Conservation (phyloP, 2,329 filamentous ascomycete species). For the Trichoderma atrobrunneum region DNA sequence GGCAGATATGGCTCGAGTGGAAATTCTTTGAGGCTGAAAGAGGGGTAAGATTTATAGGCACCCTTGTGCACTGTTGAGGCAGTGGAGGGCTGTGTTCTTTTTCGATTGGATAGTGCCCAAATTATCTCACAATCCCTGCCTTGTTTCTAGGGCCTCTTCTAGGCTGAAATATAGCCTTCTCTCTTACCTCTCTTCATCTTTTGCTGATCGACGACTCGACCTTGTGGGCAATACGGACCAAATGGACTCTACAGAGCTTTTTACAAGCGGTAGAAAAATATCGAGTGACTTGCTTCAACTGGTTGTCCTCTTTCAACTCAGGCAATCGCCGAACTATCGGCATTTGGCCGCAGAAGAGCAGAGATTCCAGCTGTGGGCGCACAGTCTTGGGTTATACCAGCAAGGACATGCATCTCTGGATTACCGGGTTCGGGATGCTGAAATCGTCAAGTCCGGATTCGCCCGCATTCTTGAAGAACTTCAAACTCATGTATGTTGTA, state of each 20-base stretch:
- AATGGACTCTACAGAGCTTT: not conserved
- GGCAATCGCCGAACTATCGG: not conserved
- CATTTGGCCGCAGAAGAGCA: not conserved
- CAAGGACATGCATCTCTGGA: not conserved
- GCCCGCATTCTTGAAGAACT: not conserved
- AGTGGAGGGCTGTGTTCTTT: not conserved
- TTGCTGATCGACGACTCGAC: not conserved
- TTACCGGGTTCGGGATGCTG: not conserved
- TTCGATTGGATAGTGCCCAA: not conserved
- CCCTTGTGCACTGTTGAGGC: not conserved
- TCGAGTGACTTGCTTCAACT: not conserved
- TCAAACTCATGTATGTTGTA: not conserved
- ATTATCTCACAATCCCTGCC: not conserved
- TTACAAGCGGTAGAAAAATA: not conserved
- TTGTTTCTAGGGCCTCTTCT: not conserved
- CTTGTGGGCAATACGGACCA: not conserved
- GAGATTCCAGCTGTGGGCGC: not conserved
- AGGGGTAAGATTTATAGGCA: not conserved
- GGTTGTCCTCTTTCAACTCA: not conserved
- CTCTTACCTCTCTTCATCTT: not conserved
- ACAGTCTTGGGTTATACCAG: not conserved
- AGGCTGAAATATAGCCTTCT: not conserved
- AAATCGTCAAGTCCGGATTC: not conserved
- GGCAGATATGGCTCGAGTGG: not conserved
- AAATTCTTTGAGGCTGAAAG: not conserved